phyloP scores from a whole-genome alignment of 495 filamentous ascomycete species.

The Umbilicaria muhlenbergii region DNA sequence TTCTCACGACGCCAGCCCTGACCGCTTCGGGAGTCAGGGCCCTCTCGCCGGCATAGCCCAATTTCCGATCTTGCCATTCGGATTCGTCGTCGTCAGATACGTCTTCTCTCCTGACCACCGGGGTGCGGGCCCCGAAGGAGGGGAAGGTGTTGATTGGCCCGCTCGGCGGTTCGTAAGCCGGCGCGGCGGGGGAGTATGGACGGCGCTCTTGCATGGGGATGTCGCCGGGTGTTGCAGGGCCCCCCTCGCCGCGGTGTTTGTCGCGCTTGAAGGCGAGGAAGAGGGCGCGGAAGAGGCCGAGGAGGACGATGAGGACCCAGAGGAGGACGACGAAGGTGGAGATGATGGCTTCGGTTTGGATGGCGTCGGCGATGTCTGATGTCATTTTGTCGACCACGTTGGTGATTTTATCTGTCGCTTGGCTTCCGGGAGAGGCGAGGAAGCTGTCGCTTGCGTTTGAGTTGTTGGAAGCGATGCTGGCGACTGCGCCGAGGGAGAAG shows the following conservation, averaged over 20 bases:
- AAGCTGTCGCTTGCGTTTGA: constrained; percentile 46
- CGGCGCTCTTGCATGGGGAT: constrained; percentile 9
- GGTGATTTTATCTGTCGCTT: constrained; percentile 66
- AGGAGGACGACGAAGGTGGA: constrained; percentile 50
- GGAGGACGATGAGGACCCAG: constrained; percentile 62
- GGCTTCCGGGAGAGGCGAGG: constrained; percentile 50
- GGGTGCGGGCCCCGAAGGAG: constrained; percentile 3
- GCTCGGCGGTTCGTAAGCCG: constrained; percentile 14
- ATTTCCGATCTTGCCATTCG: constrained; percentile 25
- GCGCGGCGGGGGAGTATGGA: constrained; percentile 5
- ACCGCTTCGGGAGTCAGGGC: neutral
- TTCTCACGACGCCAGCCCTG: no score
- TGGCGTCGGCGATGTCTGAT: constrained; percentile 40
- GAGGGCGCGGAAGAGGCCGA: constrained; percentile 52
- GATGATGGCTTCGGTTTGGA: constrained; percentile 64
- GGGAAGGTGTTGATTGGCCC: constrained; percentile 4
- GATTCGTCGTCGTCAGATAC: constrained; percentile 3
- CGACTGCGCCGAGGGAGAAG: constrained; percentile 65
- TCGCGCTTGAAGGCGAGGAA: constrained; percentile 28
- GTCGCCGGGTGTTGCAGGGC: constrained; percentile 19
- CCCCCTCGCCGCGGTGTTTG: constrained; percentile 31
- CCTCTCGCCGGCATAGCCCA: constrained; percentile 30
- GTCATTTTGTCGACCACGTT: constrained; percentile 53
- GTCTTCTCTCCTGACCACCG: neutral
- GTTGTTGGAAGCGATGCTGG: constrained; percentile 39